A percentile compares a stretch with the other conserved stretches of the same genome.
Evolutionary conservation across 768 basidiomycete species (phyloP).

Genomic region (Lactifluus rugatus): DNA sequence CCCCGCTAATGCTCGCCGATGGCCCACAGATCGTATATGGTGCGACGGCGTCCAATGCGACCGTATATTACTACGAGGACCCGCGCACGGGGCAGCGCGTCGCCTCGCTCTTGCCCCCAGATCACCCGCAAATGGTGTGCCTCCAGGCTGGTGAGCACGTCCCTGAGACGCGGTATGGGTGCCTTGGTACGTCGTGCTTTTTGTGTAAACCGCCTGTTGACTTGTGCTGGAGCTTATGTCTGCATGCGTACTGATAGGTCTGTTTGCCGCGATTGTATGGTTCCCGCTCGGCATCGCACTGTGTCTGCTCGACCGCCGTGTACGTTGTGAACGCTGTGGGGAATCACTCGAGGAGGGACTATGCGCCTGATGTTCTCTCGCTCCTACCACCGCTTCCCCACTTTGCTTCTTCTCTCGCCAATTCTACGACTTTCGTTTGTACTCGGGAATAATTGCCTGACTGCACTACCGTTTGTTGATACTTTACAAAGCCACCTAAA

Average conservation of each 20-base stretch:
- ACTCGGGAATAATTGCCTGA: background rate
- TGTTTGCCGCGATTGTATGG: slow-evolving; percentile 78
- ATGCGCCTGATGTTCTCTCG: slow-evolving; percentile 3
- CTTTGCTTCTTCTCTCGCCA: background rate
- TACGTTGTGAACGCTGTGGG: slow-evolving; percentile 51
- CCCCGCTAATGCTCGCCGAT: background rate
- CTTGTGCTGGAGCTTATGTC: background rate
- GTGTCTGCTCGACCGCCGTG: slow-evolving; percentile 65
- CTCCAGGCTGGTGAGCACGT: slow-evolving; percentile 68
- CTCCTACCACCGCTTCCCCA: background rate
- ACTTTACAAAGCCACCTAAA: background rate
- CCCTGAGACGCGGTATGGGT: slow-evolving; percentile 51
- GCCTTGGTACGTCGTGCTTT: slow-evolving; percentile 45
- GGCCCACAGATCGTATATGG: background rate
- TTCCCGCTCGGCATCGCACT: slow-evolving; percentile 76
- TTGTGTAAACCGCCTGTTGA: background rate
- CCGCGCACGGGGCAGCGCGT: slow-evolving; percentile 28
- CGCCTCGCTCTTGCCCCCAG: slow-evolving; percentile 59
- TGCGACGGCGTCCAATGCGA: slow-evolving; percentile 1
- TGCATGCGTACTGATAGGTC: slow-evolving; percentile 33
- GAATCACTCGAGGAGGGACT: slow-evolving; percentile 29
- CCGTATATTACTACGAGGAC: slow-evolving; percentile 25
- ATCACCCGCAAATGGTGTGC: slow-evolving; percentile 79
- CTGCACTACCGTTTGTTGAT: background rate
- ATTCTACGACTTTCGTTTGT: background rate